Evolutionary conservation across 2,329 filamentous ascomycete species (phyloP).

Genomic region (Pseudogymnoascus sp.): DNA sequence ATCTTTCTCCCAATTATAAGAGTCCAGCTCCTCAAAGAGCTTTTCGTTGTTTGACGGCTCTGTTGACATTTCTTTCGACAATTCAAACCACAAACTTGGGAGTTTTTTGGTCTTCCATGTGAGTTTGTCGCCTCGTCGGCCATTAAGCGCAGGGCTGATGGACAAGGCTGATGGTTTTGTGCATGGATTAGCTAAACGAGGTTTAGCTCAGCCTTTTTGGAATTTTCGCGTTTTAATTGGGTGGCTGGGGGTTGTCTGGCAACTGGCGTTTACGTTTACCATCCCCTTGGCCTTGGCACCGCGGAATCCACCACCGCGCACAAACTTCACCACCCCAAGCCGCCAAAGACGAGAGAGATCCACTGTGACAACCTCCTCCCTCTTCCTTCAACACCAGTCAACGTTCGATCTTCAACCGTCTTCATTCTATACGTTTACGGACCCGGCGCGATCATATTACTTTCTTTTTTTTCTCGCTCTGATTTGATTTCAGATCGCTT

Average conservation of each 20-base stretch:
- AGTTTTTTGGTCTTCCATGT: background rate
- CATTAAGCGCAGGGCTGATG: slow-evolving; percentile 8
- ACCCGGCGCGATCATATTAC: background rate
- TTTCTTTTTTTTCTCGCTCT: background rate
- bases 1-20: slow-evolving; percentile 60
- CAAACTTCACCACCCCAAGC: slow-evolving; percentile 1
- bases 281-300: slow-evolving; percentile 2
- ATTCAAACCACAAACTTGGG: background rate
- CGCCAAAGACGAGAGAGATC: background rate
- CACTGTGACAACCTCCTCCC: background rate
- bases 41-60: slow-evolving; percentile 25
- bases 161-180: slow-evolving; percentile 9
- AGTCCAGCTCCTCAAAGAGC: slow-evolving; percentile 53
- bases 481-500: slow-evolving; percentile 6
- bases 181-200: background rate
- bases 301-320: slow-evolving; percentile 7
- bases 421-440: background rate
- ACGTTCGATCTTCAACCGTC: slow-evolving; percentile 2
- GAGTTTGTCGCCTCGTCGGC: background rate
- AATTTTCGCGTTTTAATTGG: background rate
- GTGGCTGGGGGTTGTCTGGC: background rate
- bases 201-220: background rate
- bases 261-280: slow-evolving; percentile 6
- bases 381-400: slow-evolving; percentile 1
- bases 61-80: slow-evolving; percentile 2